These are phyloP conservation scores for Thelonectria blattea DNA, from an alignment of 2,329 filamentous ascomycete species.

Conservation along the genomic window DNA sequence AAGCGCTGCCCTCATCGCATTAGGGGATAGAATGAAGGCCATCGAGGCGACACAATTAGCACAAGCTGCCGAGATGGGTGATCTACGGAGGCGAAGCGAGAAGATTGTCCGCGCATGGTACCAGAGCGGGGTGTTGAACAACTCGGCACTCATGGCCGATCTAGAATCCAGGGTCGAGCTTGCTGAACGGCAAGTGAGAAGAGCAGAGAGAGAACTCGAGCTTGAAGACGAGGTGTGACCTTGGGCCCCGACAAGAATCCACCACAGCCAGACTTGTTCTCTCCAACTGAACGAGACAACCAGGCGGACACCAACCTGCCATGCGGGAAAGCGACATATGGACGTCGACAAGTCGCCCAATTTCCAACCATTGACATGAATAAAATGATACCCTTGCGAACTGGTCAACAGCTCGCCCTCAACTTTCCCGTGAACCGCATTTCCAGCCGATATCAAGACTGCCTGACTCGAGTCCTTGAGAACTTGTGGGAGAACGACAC, in stretches of 20 bases:
- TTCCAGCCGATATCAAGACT: no score
- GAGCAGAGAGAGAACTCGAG: conserved; percentile 58
- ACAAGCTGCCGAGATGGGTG: conserved; percentile 67
- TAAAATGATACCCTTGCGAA: background rate
- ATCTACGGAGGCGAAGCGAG: conserved; percentile 69
- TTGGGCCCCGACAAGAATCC: background rate
- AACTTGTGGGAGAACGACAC: no score
- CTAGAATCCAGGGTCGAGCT: conserved; percentile 71
- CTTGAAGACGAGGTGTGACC: conserved; percentile 37
- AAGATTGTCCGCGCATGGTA: conserved; percentile 72
- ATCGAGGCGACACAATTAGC: conserved; percentile 65
- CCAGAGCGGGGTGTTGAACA: conserved; percentile 71
- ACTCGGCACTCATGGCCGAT: conserved; percentile 72
- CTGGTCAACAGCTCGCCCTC: no score
- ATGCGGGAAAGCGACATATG: background rate
- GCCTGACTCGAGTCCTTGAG: no score
- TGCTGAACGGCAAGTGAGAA: conserved; percentile 69
- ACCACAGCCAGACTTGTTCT: background rate
- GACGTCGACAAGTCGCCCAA: background rate
- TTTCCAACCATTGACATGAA: background rate
- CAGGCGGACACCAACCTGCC: background rate
- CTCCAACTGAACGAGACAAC: no score
- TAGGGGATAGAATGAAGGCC: conserved; percentile 67
- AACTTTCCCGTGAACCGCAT: no score
- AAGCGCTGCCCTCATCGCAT: conserved; percentile 61